Evolutionary conservation across 768 basidiomycete species (phyloP).

Genomic region (Boletus huronensis): DNA sequence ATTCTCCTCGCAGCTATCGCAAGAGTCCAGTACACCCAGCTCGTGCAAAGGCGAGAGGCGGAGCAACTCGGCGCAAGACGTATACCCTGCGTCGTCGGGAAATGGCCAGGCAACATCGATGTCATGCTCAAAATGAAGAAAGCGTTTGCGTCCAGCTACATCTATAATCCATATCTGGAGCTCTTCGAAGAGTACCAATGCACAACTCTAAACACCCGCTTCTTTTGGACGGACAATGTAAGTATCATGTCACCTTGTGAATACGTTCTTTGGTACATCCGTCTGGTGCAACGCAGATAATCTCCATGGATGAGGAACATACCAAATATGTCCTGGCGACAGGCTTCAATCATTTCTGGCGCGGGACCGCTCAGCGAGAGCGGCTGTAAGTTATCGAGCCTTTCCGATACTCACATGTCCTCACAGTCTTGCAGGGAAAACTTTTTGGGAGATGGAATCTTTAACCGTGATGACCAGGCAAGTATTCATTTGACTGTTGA

Average conservation of each 20-base stretch:
- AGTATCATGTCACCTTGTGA: constrained; percentile 23
- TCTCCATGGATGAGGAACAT: constrained; percentile 72
- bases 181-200: constrained; percentile 68
- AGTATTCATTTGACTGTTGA: constrained; percentile 13
- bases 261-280: neutral
- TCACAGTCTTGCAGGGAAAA: constrained; percentile 31
- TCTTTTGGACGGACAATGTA: constrained; percentile 69
- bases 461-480: constrained; percentile 73
- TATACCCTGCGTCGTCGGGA: constrained; percentile 59
- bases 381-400: constrained; percentile 46
- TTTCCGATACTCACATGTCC: neutral
- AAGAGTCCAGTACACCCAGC: constrained; percentile 35
- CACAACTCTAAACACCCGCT: constrained; percentile 64
- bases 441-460: constrained; percentile 74
- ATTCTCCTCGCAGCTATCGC: constrained; percentile 39
- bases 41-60: constrained; percentile 43
- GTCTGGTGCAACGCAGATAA: constrained; percentile 42
- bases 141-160: constrained; percentile 56
- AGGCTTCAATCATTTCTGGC: constrained; percentile 65
- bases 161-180: constrained; percentile 59
- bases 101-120: constrained; percentile 79
- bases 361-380: constrained; percentile 61
- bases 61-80: constrained; percentile 45
- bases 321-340: constrained; percentile 61
- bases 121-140: constrained; percentile 54